Percentiles rank a stretch among this genome's conserved stretches.
Evolutionary conservation across 2,329 filamentous ascomycete species (phyloP).

Genomic region (Colletotrichum eleusines): DNA sequence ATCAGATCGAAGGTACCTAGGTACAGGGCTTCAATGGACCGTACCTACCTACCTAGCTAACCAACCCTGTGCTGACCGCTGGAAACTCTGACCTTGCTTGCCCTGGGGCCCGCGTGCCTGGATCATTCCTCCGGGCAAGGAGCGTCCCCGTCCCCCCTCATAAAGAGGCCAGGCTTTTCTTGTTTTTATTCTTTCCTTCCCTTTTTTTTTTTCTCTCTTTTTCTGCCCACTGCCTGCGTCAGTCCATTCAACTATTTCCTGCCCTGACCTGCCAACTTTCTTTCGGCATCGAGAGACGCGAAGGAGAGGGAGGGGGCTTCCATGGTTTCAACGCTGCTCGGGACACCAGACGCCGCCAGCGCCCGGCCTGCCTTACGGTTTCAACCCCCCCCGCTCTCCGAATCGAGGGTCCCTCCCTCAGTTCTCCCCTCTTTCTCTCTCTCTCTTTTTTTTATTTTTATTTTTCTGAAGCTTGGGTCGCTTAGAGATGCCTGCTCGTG

Average conservation of each 20-base stretch:
- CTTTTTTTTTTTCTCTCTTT: background rate
- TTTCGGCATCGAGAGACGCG: background rate
- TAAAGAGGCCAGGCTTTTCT: background rate
- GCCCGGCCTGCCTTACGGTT: background rate
- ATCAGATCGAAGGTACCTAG: background rate
- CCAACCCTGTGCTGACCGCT: slow-evolving; percentile 9
- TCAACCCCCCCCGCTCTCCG: background rate
- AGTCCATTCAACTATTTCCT: background rate
- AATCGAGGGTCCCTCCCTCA: slow-evolving; percentile 13
- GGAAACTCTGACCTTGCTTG: background rate
- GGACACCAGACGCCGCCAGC: slow-evolving; percentile 14
- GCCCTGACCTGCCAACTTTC: slow-evolving; percentile 3
- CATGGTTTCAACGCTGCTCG: background rate
- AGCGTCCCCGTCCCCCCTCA: background rate
- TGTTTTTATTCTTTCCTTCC: background rate
- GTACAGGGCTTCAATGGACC: too few species aligned
- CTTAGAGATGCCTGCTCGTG: slow-evolving; percentile 7
- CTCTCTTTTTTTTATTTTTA: background rate
- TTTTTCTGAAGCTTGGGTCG: background rate
- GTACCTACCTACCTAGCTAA: too few species aligned
- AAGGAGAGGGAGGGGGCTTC: background rate
- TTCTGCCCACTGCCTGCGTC: slow-evolving; percentile 14
- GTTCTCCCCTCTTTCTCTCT: slow-evolving; percentile 16
- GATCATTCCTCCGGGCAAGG: background rate
- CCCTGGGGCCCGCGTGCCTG: background rate